These are phyloP conservation scores for Cucurbita maxima DNA, from an alignment of 306 rosid genomes.

Conservation along the genomic window DNA sequence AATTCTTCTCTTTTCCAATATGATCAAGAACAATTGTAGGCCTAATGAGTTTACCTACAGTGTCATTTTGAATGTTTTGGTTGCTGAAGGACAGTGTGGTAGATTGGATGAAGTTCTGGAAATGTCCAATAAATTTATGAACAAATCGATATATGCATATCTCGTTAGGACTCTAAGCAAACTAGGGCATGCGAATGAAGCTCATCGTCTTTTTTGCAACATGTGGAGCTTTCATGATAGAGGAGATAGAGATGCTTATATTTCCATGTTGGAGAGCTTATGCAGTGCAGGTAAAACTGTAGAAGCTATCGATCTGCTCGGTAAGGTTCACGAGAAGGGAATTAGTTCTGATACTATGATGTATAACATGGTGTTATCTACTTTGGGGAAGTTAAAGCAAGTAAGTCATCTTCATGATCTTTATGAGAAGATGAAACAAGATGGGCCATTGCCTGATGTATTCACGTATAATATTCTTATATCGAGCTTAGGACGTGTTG, in stretches of 20 bases:
- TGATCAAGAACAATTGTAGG: conserved; percentile 59
- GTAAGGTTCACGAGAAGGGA: conserved; percentile 70
- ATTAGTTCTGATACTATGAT: conserved; percentile 52
- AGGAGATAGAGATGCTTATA: conserved; percentile 63
- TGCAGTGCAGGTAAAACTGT: conserved; percentile 56
- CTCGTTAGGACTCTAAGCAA: conserved; percentile 62
- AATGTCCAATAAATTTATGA: conserved; percentile 43
- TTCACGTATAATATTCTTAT: conserved; percentile 81
- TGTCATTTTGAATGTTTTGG: conserved; percentile 51
- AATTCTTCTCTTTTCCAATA: conserved; percentile 48
- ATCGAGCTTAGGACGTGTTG: conserved; percentile 70
- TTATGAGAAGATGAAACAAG: conserved; percentile 63
- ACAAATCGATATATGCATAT: conserved; percentile 51
- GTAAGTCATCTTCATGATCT: conserved; percentile 52
- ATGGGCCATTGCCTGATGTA: conserved; percentile 63
- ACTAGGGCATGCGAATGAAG: conserved; percentile 72
- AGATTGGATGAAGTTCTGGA: conserved; percentile 52
- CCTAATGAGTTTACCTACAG: conserved; percentile 79
- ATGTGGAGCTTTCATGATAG: conserved; percentile 74
- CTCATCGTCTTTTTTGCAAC: conserved; percentile 78
- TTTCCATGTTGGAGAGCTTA: conserved; percentile 78
- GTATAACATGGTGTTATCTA: conserved; percentile 65
- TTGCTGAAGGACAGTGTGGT: conserved; percentile 62
- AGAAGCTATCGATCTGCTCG: conserved; percentile 69
- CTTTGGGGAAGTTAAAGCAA: conserved; percentile 67